Evolutionary conservation across 1,139 yeast species (phyloP), one percentile per base, ranked within the genome.

Genomic region (Candida sp.): DNA sequence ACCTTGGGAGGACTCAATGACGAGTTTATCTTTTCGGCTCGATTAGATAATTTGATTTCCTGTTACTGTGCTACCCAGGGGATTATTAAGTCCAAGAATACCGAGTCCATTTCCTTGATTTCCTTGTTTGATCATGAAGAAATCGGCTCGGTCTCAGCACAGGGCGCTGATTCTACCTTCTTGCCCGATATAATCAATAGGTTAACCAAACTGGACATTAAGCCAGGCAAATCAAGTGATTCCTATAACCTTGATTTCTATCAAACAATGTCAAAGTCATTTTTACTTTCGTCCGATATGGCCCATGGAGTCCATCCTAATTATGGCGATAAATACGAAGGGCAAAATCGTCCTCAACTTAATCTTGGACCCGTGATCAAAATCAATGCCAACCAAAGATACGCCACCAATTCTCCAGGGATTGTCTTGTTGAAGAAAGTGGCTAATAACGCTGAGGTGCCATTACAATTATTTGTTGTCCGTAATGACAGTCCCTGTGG

Each of bases 261-360:
- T 51, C 84, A 85, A 60, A 67, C 89, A 1, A 78, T 86, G 66
- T 79, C 96, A 11, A 86, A 84, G 60, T 89, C 98, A 1, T 91
- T 93, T 64, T 77, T 93, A 54, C 66, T 93, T 42, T 91, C 98
- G 0, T 89, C 97, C 0, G 99, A 93, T 61, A 93, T 89, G 83
- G 97, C 98, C 1, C 99, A 93, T 60, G 98, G 97, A 27, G 85
- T 91, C 33, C 97, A 93, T 61, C 99, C 99, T 48, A 93, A 93
- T 64, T 93, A 91, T 63, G 68, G 79, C 7, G 77, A 75, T 42
- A 79, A 79, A 54, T 87, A 93, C 62, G 99, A 93, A 61, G 61
- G 79, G 12, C 72, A 77, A 49, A 95, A 91, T 63, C 81, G 82
- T 50, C 98, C 99, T 1, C 76, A 77, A 43, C 68, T 93, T 49